Evolutionary conservation across 352 stramenopile genomes (phyloP).

Genomic region (Globisporangium paroecandrum): DNA sequence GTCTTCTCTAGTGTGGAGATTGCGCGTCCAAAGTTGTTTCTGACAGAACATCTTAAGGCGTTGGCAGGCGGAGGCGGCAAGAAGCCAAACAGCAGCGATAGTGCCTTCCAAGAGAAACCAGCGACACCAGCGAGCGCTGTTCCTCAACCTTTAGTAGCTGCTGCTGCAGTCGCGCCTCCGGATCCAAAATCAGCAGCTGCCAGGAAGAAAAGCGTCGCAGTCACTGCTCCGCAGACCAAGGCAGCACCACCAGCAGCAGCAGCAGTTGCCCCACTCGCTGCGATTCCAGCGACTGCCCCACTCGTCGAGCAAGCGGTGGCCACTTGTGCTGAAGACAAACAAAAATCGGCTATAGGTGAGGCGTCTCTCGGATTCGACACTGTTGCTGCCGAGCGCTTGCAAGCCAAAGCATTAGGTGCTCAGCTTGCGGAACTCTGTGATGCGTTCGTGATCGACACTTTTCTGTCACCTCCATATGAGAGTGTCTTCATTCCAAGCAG

Average conservation of each 20-base stretch:
- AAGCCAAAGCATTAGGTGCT: conserved; percentile 14
- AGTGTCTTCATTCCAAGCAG: conserved; percentile 14
- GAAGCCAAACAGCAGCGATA: not conserved
- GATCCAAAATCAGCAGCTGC: conserved; percentile 18
- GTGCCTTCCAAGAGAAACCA: conserved; percentile 15
- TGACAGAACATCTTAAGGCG: conserved; percentile 12
- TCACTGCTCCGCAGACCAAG: conserved; percentile 17
- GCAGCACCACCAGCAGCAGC: not conserved
- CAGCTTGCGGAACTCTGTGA: conserved; percentile 20
- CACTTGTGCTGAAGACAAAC: not conserved
- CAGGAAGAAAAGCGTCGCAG: conserved; percentile 25
- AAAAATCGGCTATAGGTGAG: too few relatives aligned
- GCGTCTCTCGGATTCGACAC: not conserved
- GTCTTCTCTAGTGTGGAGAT: not conserved
- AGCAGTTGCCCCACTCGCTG: not conserved
- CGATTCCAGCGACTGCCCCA: not conserved
- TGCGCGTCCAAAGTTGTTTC: conserved; percentile 16
- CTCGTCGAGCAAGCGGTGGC: not conserved
- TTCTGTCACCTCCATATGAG: conserved; percentile 20
- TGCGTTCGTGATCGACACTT: conserved; percentile 27
- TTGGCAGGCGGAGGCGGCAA: not conserved
- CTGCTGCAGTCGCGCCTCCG: conserved; percentile 7
- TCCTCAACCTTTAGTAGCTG: conserved; percentile 2
- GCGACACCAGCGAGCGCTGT: not conserved
- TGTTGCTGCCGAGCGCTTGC: conserved; percentile 4